Base-by-base conservation (phyloP, 2,329 filamentous ascomycete genomes). In the Ceratocystis alfenasii region DNA sequence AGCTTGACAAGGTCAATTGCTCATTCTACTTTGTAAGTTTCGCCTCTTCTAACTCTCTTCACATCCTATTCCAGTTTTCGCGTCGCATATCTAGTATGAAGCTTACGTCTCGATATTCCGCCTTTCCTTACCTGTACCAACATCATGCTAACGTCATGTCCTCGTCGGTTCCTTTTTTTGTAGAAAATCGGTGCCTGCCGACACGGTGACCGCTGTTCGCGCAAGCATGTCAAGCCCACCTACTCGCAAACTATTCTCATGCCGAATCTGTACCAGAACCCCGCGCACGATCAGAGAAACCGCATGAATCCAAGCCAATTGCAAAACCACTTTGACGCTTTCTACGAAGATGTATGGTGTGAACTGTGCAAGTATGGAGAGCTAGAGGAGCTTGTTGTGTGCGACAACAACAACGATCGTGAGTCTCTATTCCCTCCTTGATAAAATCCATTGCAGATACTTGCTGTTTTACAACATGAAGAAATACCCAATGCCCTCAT, bases 271-370 rank as follows among this genome's bases (percentile, higher is more conserved):
- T 99, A 99, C 83, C 94, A 97, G 78, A 99, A 99, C 81, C 94
- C 94, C 10, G 90, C 91, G 69, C 95, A 95, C 84, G 92, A 97
- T 76, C 87, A 89, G 61, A 95, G 95, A 80, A 94, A 87, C 82
- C 94, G 92, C 79, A 96, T 99, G 89, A 96, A 95, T 79, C 80
- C 91, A 5, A 87, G 85, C 71, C 94, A 99, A 81, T 87, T 97
- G 75, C 93, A 96, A 78, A 96, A 96, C 80, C 94, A 99, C 83
- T 99, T 99, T 75, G 94, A 99, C 78, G 94, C 94, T 73, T 99
- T 99, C 77, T 99, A 99, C 81, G 94, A 99, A 80, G 94, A 99
- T 76, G 91, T 99, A 71, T 99, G 94, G 93, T 97, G 93, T 79
- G 94, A 99, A 83, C 90, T 99, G 81, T 97, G 94, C 87, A 91